A percentile compares a stretch with the other conserved stretches of the same genome.
These are phyloP conservation scores for Blastobotrys chiropterorum DNA, from an alignment of 805 yeast species.

Conservation along the genomic window DNA sequence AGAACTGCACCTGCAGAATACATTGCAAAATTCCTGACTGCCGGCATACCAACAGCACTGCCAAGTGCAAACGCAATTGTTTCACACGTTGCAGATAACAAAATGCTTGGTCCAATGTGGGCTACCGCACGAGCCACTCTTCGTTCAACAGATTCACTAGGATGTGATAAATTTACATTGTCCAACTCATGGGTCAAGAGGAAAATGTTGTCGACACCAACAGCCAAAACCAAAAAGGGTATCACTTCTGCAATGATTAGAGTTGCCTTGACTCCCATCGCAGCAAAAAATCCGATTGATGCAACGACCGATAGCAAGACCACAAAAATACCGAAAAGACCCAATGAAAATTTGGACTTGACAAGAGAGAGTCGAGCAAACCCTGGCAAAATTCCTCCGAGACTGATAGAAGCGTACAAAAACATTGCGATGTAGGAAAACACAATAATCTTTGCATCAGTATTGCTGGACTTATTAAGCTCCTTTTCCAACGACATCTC, in stretches of 20 bases:
- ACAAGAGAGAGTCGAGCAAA: slow-evolving; percentile 27
- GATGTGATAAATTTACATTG: slow-evolving; percentile 41
- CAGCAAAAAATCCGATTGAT: slow-evolving; percentile 75
- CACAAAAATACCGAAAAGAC: slow-evolving; percentile 75
- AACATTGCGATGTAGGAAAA: slow-evolving; percentile 83
- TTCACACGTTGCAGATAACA: slow-evolving; percentile 72
- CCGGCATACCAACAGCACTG: slow-evolving; percentile 85
- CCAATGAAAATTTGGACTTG: slow-evolving; percentile 64
- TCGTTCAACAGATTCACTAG: slow-evolving; percentile 46
- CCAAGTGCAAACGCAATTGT: slow-evolving; percentile 75
- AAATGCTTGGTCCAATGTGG: slow-evolving; percentile 80
- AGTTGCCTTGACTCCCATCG: slow-evolving; percentile 77
- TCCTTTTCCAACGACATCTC: slow-evolving; percentile 83
- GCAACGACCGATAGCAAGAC: slow-evolving; percentile 76
- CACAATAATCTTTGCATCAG: slow-evolving; percentile 64
- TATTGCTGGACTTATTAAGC: slow-evolving; percentile 70
- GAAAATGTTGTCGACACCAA: slow-evolving; percentile 94
- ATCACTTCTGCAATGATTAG: slow-evolving; percentile 93
- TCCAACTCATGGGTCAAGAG: slow-evolving; percentile 75
- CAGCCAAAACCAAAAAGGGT: slow-evolving; percentile 85
- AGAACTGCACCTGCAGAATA: slow-evolving; percentile 84
- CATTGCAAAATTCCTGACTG: slow-evolving; percentile 86
- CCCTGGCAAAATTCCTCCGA: slow-evolving; percentile 54
- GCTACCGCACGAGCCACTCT: slow-evolving; percentile 61
- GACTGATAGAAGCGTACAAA: slow-evolving; percentile 74